Percentiles rank a stretch among this genome's conserved stretches.
phyloP scores from a whole-genome alignment of 805 yeast species.

The Peterozyma toletana region DNA sequence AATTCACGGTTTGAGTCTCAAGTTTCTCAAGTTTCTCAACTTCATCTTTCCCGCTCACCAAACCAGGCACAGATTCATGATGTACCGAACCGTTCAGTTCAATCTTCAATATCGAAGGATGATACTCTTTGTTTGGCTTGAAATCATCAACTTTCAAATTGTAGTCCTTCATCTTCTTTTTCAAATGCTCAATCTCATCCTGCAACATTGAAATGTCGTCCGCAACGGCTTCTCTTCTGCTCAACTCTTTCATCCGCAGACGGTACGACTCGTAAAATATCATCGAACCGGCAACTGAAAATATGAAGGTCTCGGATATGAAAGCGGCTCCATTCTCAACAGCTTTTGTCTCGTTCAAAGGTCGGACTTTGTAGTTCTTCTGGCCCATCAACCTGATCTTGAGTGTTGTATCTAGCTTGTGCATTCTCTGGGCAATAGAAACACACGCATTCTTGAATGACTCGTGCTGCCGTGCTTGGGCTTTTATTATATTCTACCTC shows the following conservation, averaged over 20 bases:
- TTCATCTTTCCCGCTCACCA: too few species aligned
- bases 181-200: conserved; percentile 57
- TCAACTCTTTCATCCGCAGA: conserved; percentile 54
- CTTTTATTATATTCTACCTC: conserved; percentile 48
- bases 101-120: conserved; percentile 36
- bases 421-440: conserved; percentile 63
- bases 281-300: conserved; percentile 72
- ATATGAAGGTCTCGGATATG: conserved; percentile 69
- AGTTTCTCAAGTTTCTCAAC: neutral
- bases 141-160: conserved; percentile 33
- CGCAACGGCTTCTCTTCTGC: conserved; percentile 56
- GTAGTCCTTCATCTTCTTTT: conserved; percentile 37
- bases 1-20: neutral
- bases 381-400: conserved; percentile 56
- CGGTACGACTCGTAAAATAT: conserved; percentile 67
- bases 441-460: conserved; percentile 58
- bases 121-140: conserved; percentile 35
- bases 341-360: conserved; percentile 76
- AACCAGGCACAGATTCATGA: too few species aligned
- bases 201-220: conserved; percentile 69
- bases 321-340: conserved; percentile 77
- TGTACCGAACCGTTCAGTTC: conserved; percentile 12
- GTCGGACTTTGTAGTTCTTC: conserved; percentile 51
- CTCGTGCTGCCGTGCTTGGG: conserved; percentile 70
- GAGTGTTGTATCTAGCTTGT: conserved; percentile 54